These are phyloP conservation scores for Gypsophila paniculata DNA, from an alignment of 179 eudicot genomes.

Conservation along the genomic window DNA sequence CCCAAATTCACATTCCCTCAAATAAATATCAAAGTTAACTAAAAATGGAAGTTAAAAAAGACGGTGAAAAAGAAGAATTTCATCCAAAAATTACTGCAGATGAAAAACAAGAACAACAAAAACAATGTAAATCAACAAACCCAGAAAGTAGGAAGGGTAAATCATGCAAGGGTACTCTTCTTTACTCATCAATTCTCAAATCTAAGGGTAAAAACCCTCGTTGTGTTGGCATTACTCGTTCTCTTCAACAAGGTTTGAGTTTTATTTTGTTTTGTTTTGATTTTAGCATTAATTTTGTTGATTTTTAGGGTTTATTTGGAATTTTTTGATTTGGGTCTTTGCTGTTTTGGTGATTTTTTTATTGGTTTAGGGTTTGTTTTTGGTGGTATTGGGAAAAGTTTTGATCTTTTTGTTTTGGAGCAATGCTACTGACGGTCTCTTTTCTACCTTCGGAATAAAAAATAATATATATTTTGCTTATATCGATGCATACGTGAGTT, in stretches of 20 bases:
- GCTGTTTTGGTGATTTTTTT: neutral
- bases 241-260: constrained; percentile 58
- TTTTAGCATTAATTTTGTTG: too few relatives aligned
- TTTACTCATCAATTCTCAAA: constrained; percentile 64
- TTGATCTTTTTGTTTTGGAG: too few relatives aligned
- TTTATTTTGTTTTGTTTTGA: neutral
- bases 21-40: neutral
- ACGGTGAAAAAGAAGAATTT: constrained; percentile 20
- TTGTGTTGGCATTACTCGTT: constrained; percentile 75
- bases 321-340: too few relatives aligned
- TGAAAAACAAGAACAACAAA: neutral
- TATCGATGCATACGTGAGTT: too few relatives aligned
- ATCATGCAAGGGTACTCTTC: constrained; percentile 77
- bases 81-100: constrained; percentile 8
- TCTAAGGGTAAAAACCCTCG: constrained; percentile 71
- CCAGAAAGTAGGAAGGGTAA: constrained; percentile 40
- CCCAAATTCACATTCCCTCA: too few relatives aligned
- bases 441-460: too few relatives aligned
- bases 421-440: too few relatives aligned
- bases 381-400: too few relatives aligned
- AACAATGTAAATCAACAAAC: constrained; percentile 4
- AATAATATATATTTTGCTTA: too few relatives aligned
- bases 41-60: neutral
- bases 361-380: neutral
- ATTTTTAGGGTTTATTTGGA: neutral